Conservation (phyloP, 1,284 basidiomycete species). For the Austroboletus rostrupii region DNA sequence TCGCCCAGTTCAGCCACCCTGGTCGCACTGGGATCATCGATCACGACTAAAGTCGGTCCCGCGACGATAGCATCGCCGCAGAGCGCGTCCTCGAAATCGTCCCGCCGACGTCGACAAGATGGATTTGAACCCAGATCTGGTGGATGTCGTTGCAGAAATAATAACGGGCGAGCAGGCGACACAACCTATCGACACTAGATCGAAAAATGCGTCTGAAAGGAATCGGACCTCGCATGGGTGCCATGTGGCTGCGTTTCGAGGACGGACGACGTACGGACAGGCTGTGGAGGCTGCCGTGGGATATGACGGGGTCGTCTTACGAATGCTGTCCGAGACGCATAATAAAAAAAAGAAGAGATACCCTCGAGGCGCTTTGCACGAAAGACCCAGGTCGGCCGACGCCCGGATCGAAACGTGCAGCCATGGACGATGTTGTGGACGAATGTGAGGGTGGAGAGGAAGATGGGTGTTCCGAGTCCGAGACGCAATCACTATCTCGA, state of each 20-base stretch:
- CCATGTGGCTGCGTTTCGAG: slow-evolving; percentile 65
- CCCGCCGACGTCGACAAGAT: not conserved
- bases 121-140: not conserved
- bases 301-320: slow-evolving; percentile 63
- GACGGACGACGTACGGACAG: slow-evolving; percentile 65
- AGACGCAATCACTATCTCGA: slow-evolving; percentile 9
- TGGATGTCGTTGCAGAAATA: not conserved
- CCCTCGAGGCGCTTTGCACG: slow-evolving; percentile 1
- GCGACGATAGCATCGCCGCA: not conserved
- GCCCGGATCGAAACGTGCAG: slow-evolving; percentile 3
- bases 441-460: slow-evolving; percentile 18
- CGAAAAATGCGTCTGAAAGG: not conserved
- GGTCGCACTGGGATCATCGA: slow-evolving; percentile 12
- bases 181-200: not conserved
- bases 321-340: slow-evolving; percentile 25
- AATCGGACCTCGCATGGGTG: slow-evolving; percentile 17
- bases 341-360: slow-evolving; percentile 15
- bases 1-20: slow-evolving; percentile 17
- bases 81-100: not conserved
- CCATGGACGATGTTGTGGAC: slow-evolving; percentile 7
- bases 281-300: slow-evolving; percentile 58
- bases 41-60: not conserved
- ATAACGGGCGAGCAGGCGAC: slow-evolving; percentile 5
- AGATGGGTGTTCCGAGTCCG: slow-evolving; percentile 21
- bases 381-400: slow-evolving; percentile 6